These are phyloP conservation scores for Porogramme epimiltina DNA, from an alignment of 1,284 basidiomycete genomes.

Conservation along the genomic window DNA sequence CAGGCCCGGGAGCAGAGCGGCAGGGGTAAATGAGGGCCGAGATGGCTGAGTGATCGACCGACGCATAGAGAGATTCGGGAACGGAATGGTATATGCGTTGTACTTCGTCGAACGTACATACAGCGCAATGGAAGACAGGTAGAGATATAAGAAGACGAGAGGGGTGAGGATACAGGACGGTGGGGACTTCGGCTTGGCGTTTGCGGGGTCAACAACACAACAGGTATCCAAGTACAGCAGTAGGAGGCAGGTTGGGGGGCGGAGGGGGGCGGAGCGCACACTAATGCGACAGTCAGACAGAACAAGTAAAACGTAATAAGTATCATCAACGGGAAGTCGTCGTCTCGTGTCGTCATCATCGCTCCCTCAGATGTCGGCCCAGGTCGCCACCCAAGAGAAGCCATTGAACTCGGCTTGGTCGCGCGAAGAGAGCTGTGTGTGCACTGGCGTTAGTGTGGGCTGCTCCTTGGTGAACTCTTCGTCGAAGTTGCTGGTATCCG, in stretches of 20 bases:
- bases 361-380: conserved; percentile 65
- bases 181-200: conserved; percentile 18
- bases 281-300: conserved; percentile 17
- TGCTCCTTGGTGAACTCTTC: conserved; percentile 97
- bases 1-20: conserved; percentile 19
- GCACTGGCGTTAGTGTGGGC: conserved; percentile 96
- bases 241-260: conserved; percentile 1
- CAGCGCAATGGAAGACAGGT: conserved; percentile 1
- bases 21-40: conserved; percentile 9
- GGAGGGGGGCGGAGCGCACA: neutral
- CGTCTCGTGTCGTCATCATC: conserved; percentile 4
- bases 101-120: conserved; percentile 11
- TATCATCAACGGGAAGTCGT: conserved; percentile 23
- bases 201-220: conserved; percentile 32
- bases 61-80: conserved; percentile 4
- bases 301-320: conserved; percentile 31
- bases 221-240: conserved; percentile 54
- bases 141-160: neutral
- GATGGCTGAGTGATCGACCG: neutral
- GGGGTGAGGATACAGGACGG: conserved; percentile 17
- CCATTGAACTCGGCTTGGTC: conserved; percentile 97
- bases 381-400: conserved; percentile 88
- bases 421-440: conserved; percentile 88
- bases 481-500: conserved; percentile 90
- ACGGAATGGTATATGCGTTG: conserved; percentile 10